A percentile compares a stretch with the other conserved stretches of the same genome.
Conservation (phyloP, 2,329 filamentous ascomycete genomes). For the Dactylellina haptotyla region DNA sequence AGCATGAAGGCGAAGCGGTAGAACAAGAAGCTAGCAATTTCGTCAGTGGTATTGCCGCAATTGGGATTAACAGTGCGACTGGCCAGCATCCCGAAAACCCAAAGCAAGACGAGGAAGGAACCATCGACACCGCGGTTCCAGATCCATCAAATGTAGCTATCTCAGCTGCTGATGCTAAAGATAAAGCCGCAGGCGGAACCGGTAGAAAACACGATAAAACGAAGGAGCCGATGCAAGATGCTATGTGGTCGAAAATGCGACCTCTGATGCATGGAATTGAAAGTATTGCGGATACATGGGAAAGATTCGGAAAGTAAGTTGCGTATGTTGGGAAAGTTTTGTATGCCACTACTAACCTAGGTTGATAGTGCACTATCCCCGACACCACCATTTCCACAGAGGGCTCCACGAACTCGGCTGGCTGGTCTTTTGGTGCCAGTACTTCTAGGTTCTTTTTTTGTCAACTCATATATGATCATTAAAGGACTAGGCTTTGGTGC, state of each 20-base stretch:
- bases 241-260: constrained; percentile 79
- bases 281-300: constrained; percentile 71
- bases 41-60: constrained; percentile 75
- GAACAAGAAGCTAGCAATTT: constrained; percentile 86
- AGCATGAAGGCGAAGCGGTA: constrained; percentile 82
- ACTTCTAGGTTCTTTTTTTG: constrained; percentile 67
- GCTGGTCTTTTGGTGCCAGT: constrained; percentile 67
- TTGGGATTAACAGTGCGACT: constrained; percentile 78
- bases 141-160: constrained; percentile 71
- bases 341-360: not conserved
- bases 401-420: constrained; percentile 68
- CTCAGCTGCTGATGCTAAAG: constrained; percentile 67
- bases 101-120: constrained; percentile 61
- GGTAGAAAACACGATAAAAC: constrained; percentile 68
- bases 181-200: constrained; percentile 66
- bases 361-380: constrained; percentile 69
- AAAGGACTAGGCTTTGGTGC: constrained; percentile 74
- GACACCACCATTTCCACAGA: constrained; percentile 70
- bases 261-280: constrained; percentile 75
- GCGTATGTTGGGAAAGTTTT: not conserved
- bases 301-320: constrained; percentile 69
- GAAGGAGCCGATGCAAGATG: constrained; percentile 78
- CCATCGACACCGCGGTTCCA: constrained; percentile 68
- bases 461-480: constrained; percentile 69
- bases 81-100: constrained; percentile 77